phyloP scores from a whole-genome alignment of 345 rosid species.

The Corymbia maculata region DNA sequence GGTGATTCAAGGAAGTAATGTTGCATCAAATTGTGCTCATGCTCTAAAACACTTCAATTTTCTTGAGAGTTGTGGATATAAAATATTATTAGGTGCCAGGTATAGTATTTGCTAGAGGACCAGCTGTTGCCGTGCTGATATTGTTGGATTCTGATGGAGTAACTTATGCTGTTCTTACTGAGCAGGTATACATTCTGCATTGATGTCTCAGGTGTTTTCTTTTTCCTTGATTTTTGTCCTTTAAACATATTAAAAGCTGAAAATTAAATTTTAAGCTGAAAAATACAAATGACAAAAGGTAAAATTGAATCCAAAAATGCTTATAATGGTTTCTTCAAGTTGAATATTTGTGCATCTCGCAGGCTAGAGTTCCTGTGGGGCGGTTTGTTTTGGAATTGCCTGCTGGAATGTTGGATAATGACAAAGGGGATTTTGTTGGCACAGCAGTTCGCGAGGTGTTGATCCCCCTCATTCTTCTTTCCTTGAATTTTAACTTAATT shows the following conservation, averaged over 20 bases:
- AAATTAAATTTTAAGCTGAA: background rate
- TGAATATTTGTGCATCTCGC: conserved; percentile 4
- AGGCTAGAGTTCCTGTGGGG: conserved; percentile 90
- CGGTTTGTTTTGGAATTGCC: conserved; percentile 74
- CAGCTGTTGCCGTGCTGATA: conserved; percentile 79
- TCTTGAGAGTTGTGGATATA: conserved; percentile 2
- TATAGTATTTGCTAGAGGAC: conserved; percentile 93
- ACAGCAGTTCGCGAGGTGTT: conserved; percentile 91
- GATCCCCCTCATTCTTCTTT: background rate
- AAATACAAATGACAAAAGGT: background rate
- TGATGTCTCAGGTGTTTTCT: background rate
- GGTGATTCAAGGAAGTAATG: background rate
- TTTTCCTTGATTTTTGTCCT: background rate
- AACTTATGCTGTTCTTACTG: conserved; percentile 80
- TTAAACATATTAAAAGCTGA: background rate
- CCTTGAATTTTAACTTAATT: background rate
- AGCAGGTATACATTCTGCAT: conserved; percentile 46
- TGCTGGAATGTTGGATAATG: conserved; percentile 95
- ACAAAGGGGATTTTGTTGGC: conserved; percentile 76
- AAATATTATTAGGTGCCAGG: conserved; percentile 74
- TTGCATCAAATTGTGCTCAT: background rate
- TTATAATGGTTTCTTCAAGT: background rate
- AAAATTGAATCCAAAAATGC: background rate
- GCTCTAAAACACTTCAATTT: background rate
- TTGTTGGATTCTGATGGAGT: conserved; percentile 62